Evolutionary conservation across 495 filamentous ascomycete genomes (phyloP), one percentile per base, ranked within the genome.

Genomic region (Xylaria acuta): DNA sequence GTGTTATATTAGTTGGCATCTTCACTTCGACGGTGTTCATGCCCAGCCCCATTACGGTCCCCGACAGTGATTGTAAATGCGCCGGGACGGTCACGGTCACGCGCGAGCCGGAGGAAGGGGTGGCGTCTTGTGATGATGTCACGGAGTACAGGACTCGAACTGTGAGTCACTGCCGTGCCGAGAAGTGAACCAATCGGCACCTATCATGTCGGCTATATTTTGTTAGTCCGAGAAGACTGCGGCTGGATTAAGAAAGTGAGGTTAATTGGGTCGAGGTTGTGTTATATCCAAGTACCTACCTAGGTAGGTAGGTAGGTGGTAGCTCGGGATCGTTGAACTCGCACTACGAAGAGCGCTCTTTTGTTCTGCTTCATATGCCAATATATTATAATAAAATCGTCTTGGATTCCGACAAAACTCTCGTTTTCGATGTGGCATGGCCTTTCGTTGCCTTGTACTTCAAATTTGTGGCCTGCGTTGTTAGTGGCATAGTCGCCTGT

Each of bases 11-110:
- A 34, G 45, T 71, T 32, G 59, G 59, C 36, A n/a, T 71, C 22
- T 4, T 43, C 43, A 64, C 69, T 25, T 71, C 69, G 36, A 71
- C 69, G 0, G 18, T 71, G 22, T 71, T 64, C 60, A 71, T 64
- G 69, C 69, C 69, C 3, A 64, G 69, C 16, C 69, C 69, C 45
- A 71, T 71, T 14, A 71, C 47, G 25, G 43, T 70, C 7, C 68
- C 68, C 16, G 22, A 25, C 30, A 22, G 3, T 41, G 47, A 59
- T 14, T 70, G 68, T 38, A 16, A 70, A 6, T 70, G 68, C 34
- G 36, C 34, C 25, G 54, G 1, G 20, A 5, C 38, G 22, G 54
- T 27, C 4, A 51, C 54, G 32, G 12, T 70, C 30, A 22, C 41
- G 36, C 16, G 34, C 7, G 65, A 56, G 18, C n/a, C 25, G 12